Conservation (phyloP, 805 yeast species). For the Debaryomyces castellii region DNA sequence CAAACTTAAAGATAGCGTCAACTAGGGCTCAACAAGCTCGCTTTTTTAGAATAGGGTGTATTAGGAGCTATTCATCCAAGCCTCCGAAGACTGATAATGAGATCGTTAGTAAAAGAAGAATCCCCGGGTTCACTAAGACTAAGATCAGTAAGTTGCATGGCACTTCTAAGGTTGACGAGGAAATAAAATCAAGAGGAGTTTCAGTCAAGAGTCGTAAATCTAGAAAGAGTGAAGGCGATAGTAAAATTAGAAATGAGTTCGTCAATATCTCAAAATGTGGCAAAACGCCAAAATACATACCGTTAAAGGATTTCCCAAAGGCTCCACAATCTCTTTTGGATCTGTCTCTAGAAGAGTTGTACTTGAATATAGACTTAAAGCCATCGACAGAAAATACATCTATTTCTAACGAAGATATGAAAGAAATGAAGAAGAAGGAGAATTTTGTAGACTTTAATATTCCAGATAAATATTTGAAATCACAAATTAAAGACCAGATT, state of each 20-base stretch:
- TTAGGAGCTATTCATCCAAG: constrained; percentile 9
- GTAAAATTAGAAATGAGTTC: background rate
- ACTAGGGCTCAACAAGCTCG: background rate
- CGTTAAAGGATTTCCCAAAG: constrained; percentile 33
- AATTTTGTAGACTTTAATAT: constrained; percentile 23
- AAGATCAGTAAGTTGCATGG: constrained; percentile 4
- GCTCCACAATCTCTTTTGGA: constrained; percentile 19
- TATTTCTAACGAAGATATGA: background rate
- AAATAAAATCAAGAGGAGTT: background rate
- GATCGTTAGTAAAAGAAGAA: constrained; percentile 1
- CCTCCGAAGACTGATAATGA: constrained; percentile 9
- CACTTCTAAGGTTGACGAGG: constrained; percentile 1
- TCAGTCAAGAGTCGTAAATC: background rate
- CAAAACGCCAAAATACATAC: constrained; percentile 16
- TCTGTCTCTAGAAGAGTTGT: constrained; percentile 17
- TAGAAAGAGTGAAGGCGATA: background rate
- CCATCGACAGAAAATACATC: constrained; percentile 1
- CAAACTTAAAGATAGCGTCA: background rate
- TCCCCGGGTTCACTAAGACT: background rate
- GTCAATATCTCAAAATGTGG: background rate
- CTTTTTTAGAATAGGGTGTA: no score
- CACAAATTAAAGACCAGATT: constrained; percentile 15
- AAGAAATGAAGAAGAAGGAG: background rate
- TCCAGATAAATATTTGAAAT: constrained; percentile 24
- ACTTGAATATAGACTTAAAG: constrained; percentile 11